Evolutionary conservation across 495 filamentous ascomycete genomes (phyloP).

Genomic region (Podospora anserina): DNA sequence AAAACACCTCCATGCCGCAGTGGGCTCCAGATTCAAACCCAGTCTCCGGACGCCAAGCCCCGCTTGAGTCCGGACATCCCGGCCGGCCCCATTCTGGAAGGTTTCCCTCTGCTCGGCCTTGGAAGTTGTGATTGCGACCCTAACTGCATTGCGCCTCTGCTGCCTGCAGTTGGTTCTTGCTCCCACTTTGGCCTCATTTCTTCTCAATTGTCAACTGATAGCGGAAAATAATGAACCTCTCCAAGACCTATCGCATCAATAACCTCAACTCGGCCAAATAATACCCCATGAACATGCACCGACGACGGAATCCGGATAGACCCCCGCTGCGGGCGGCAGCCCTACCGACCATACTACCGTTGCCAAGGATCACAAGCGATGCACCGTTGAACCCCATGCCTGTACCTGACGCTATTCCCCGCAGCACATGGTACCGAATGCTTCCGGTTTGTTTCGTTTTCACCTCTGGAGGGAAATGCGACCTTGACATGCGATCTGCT

Average conservation of each 20-base stretch:
- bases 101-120: background rate
- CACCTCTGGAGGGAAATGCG: background rate
- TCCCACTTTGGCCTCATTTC: background rate
- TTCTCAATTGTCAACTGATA: background rate
- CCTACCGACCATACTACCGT: background rate
- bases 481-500: background rate
- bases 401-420: background rate
- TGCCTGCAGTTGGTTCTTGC: too few species aligned
- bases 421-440: background rate
- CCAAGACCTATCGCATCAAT: background rate
- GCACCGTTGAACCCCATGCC: background rate
- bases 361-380: background rate
- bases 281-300: background rate
- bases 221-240: background rate
- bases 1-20: background rate
- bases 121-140: background rate
- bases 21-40: background rate
- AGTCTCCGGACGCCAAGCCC: background rate
- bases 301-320: too few species aligned
- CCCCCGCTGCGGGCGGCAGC: background rate
- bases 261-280: background rate
- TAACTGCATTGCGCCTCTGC: background rate
- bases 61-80: background rate
- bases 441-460: background rate
- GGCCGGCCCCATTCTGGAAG: background rate